Evolutionary conservation across 1,284 basidiomycete genomes (phyloP).

Genomic region (Pisolithus thermaeus): DNA sequence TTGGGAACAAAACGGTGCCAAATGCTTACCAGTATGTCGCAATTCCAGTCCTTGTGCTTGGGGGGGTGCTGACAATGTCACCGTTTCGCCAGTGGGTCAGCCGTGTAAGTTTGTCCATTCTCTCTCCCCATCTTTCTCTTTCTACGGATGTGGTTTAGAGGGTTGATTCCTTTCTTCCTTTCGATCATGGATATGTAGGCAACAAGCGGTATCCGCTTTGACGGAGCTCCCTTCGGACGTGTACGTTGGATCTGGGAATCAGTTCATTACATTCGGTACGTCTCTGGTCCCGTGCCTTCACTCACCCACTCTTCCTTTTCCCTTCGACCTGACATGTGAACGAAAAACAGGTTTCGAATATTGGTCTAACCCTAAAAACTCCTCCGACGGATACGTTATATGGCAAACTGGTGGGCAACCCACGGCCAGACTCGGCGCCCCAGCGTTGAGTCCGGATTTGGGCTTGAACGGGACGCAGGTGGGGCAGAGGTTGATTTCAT

Average conservation of each 20-base stretch:
- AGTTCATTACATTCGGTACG: conserved; percentile 43
- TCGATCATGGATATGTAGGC: conserved; percentile 23
- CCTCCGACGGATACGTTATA: conserved; percentile 52
- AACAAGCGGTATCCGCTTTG: conserved; percentile 53
- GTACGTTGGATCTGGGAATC: conserved; percentile 48
- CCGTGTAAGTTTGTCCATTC: conserved; percentile 21
- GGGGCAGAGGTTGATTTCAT: conserved; percentile 60
- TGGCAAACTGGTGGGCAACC: conserved; percentile 57
- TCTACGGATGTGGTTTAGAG: background rate
- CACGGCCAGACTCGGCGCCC: conserved; percentile 49
- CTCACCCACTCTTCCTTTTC: background rate
- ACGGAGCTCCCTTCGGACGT: conserved; percentile 43
- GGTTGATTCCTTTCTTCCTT: background rate
- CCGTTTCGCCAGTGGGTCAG: conserved; percentile 26
- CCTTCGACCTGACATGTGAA: background rate
- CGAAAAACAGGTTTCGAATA: conserved; percentile 57
- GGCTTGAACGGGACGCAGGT: conserved; percentile 41
- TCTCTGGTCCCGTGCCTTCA: background rate
- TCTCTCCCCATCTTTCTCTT: background rate
- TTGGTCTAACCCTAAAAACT: conserved; percentile 51
- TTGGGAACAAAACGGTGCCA: conserved; percentile 42
- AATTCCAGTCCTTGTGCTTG: background rate
- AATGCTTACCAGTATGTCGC: conserved; percentile 50
- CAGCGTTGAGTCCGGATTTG: conserved; percentile 50
- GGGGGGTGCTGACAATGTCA: background rate